A percentile compares a stretch with the other conserved stretches of the same genome.
Evolutionary conservation across 2,329 filamentous ascomycete species (phyloP).

Genomic region (Penicillium janthinellum): DNA sequence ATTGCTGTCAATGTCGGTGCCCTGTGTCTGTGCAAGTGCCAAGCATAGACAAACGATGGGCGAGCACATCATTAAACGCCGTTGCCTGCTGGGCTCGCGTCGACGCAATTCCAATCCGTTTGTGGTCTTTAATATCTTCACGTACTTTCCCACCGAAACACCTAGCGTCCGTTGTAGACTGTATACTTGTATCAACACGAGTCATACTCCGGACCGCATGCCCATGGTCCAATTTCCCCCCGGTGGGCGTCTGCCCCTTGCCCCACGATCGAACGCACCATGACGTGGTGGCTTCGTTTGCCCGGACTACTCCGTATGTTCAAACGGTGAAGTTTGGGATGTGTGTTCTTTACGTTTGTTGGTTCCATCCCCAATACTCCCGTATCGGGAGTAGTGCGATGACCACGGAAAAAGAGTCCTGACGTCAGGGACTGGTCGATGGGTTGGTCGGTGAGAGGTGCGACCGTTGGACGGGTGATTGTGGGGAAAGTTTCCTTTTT

Average conservation of each 20-base stretch:
- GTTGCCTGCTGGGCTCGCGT: not conserved
- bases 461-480: not conserved
- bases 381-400: too few species aligned
- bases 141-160: not conserved
- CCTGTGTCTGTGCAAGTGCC: not conserved
- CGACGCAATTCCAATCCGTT: not conserved
- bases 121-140: not conserved
- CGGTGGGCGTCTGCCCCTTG: constrained; percentile 2
- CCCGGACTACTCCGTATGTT: not conserved
- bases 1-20: not conserved
- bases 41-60: not conserved
- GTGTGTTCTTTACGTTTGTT: not conserved
- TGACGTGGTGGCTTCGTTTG: constrained; percentile 6
- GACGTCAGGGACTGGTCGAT: not conserved
- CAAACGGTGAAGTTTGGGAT: not conserved
- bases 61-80: not conserved
- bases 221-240: not conserved
- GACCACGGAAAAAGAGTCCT: not conserved
- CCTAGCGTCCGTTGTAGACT: not conserved
- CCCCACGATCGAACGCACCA: not conserved
- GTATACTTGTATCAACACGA: not conserved
- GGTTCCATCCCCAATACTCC: not conserved
- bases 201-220: not conserved
- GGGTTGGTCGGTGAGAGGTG: not conserved
- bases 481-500: not conserved